Conservation (phyloP, 148 eudicot genomes). For the Chenopodium quinoa region DNA sequence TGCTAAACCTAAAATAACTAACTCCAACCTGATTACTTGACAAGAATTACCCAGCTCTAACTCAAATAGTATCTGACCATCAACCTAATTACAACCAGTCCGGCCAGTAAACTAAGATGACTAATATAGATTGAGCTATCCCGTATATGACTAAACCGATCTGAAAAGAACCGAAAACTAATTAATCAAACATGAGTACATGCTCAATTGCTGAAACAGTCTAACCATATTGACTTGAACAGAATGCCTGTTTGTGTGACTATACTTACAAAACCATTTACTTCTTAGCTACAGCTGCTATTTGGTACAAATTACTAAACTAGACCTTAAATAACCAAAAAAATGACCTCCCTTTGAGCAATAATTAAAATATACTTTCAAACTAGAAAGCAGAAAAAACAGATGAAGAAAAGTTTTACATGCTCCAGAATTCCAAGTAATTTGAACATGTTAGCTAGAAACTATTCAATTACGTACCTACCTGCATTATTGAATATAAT, state of each 20-base stretch:
- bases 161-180: no score
- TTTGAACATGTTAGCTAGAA: not conserved
- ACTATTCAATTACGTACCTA: not conserved
- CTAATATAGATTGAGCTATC: not conserved
- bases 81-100: not conserved
- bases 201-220: no score
- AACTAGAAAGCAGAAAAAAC: no score
- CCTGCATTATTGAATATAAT: conserved; percentile 86
- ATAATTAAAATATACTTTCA: not conserved
- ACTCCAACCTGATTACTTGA: no score
- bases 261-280: no score
- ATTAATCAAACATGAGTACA: not conserved
- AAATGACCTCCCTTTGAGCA: not conserved
- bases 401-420: not conserved
- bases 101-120: not conserved
- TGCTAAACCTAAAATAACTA: no score
- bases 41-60: not conserved
- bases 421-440: not conserved
- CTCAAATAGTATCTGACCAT: not conserved
- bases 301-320: no score
- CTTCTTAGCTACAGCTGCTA: no score
- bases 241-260: not conserved
- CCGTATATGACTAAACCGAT: no score
- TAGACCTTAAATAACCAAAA: no score
- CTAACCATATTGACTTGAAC: not conserved